Evolutionary conservation across 2,329 filamentous ascomycete species (phyloP).

Genomic region (Xylariaceae sp.): DNA sequence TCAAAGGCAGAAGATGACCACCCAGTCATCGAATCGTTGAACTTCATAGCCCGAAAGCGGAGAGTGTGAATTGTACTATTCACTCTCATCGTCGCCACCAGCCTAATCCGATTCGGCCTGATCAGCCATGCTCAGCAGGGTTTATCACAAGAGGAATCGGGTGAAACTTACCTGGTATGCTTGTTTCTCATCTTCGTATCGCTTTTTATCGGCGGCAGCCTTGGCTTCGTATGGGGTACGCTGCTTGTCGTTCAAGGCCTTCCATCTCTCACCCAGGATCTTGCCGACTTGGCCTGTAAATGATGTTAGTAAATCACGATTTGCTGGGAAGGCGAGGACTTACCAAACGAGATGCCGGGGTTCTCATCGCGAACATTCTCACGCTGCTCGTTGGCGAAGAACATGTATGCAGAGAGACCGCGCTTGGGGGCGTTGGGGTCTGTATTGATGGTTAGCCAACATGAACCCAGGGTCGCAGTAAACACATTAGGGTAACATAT

Average conservation of each 20-base stretch:
- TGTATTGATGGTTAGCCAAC: constrained; percentile 41
- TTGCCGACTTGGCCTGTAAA: constrained; percentile 87
- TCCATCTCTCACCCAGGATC: constrained; percentile 97
- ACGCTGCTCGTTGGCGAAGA: constrained; percentile 99
- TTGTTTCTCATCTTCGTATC: constrained; percentile 97
- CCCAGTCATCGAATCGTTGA: constrained; percentile 35
- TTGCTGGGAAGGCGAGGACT: constrained; percentile 35
- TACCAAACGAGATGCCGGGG: constrained; percentile 95
- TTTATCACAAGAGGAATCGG: constrained; percentile 7
- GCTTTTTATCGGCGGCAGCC: constrained; percentile 97
- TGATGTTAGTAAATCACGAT: constrained; percentile 17
- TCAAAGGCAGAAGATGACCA: constrained; percentile 27
- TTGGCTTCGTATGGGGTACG: constrained; percentile 94
- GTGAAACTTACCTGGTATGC: constrained; percentile 76
- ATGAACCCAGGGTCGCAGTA: background rate
- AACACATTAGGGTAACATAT: background rate
- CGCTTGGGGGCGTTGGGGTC: constrained; percentile 99
- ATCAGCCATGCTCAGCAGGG: constrained; percentile 26
- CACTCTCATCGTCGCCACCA: constrained; percentile 59
- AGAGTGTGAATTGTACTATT: constrained; percentile 19
- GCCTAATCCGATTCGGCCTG: constrained; percentile 50
- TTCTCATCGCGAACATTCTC: constrained; percentile 98
- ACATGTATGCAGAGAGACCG: constrained; percentile 99
- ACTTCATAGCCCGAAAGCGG: constrained; percentile 24
- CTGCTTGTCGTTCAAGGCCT: constrained; percentile 92